Base-by-base conservation (phyloP, 805 yeast species). In the Ogataea nitratoaversa region DNA sequence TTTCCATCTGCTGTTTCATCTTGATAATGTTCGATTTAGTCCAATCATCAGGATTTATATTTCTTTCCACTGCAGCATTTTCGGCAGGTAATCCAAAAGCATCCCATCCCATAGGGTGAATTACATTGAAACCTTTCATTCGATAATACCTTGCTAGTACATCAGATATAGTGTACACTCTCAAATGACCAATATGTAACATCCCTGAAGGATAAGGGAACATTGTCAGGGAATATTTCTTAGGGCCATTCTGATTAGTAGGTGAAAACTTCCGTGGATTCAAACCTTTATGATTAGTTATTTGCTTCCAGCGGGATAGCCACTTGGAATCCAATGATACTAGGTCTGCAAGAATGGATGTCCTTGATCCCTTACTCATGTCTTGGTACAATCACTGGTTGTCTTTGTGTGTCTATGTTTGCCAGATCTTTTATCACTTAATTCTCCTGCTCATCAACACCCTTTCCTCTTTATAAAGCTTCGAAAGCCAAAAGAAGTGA, bases 21-120 rank as follows among this genome's bases (percentile, higher is more conserved):
- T 80, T 84, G 1, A 61, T 65, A n/a, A 93, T 88, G 57, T 93
- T 93, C 13, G 67, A 54, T 31, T 66, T 70, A 0, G 99, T 93
- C 99, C 99, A 93, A 1, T 62, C 72, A 0, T 78, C 75, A 0
- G 99, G 97, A 46, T 78, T 78, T 11, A 87, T 71, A 1, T 79
- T 78, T 46, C 95, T 66, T 59, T 90, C 96, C 23, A 88, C 81
- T 0, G 99, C 99, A 0, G 99, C 99, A 60, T 93, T 93, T 59
- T 93, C 99, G 1, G 99, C 99, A 0, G 99, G 99, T 20, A 93
- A 68, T 1, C 99, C 99, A 70, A 93, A 93, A 0, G 98, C 95
- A 68, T 93, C 99, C 97, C 97, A 93, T 0, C 99, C 99, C 95
- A 93, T 90, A 0, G 98, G 97, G 57, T 93, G 96, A 2, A 91